Evolutionary conservation across 257 asterid species (phyloP), one percentile per base, ranked within the genome.

Genomic region (Knoxia roxburghii): DNA sequence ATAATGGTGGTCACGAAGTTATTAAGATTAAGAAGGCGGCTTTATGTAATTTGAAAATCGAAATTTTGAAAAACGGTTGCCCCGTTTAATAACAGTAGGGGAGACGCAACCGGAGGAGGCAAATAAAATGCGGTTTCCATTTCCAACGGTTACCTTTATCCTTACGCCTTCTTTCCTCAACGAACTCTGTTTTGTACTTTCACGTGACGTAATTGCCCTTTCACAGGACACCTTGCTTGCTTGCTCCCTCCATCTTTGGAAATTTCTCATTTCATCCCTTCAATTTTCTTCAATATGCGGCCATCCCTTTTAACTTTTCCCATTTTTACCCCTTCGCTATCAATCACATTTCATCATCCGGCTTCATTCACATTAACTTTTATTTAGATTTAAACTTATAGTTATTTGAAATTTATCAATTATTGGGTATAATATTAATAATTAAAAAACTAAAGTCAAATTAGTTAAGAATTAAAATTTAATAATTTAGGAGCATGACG

Each of bases 201-300:
- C 39, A 62, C n/a, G 53, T 50, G 78, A 80, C 83, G 78, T 68
- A 64, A 73, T 45, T 82, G 69, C 79, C 83, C 84, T 70, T 75
- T 48, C 72, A 17, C 65, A 24, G 32, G 27, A 61, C 18, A 33
- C 23, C 15, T 33, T 59, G 13, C 2, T 43, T 10, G 11, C 9
- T 37, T 9, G 37, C 40, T 57, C 14, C 18, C 2, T 17, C 20
- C 2, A 18, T 7, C 45, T 40, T 40, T 41, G 7, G 5, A 1
- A 6, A 2, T 32, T 35, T 35, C 13, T 17, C 64, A 59, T 17
- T 0, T 21, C 64, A 7, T 2, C 6, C 64, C 15, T 32, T 15
- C 8, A 29, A 15, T 29, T 57, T n/a, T n/a, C n/a, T n/a, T n/a
- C n/a, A n/a, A n/a, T n/a, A n/a, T n/a, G n/a, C n/a, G n/a, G n/a